phyloP scores from a whole-genome alignment of 106 monocot species.

The Posidonia australis region DNA sequence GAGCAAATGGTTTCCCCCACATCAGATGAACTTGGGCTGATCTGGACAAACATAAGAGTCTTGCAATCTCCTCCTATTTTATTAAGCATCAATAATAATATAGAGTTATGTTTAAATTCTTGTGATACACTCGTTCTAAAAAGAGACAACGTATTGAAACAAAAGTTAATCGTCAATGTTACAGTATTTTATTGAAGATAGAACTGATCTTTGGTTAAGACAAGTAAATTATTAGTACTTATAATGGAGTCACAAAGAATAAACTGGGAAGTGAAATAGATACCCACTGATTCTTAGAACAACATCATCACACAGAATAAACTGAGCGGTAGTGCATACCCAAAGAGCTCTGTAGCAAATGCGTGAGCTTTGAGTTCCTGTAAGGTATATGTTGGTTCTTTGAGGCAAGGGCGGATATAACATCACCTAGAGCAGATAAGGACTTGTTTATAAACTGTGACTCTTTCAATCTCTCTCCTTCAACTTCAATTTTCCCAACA shows the following conservation, averaged over 20 bases:
- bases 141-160: too few relatives aligned
- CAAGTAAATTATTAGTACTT: too few relatives aligned
- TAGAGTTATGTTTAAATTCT: too few relatives aligned
- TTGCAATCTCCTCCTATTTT: constrained; percentile 93
- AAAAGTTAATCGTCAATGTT: too few relatives aligned
- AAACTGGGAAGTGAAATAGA: too few relatives aligned
- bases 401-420: constrained; percentile 77
- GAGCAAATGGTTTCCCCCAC: constrained; percentile 82
- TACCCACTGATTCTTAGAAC: too few relatives aligned
- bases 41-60: constrained; percentile 92
- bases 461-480: constrained; percentile 88
- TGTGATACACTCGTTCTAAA: too few relatives aligned
- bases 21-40: constrained; percentile 82
- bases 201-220: too few relatives aligned
- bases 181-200: too few relatives aligned
- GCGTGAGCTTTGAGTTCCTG: constrained; percentile 97
- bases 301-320: too few relatives aligned
- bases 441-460: constrained; percentile 98
- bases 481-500: constrained; percentile 68
- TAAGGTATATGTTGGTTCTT: constrained; percentile 90
- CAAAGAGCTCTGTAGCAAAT: constrained; percentile 86
- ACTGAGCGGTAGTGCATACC: too few relatives aligned
- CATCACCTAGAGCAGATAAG: constrained; percentile 86
- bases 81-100: background rate
- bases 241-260: too few relatives aligned